phyloP scores from a whole-genome alignment of 306 rosid genomes.

The Abrus pulchellus region DNA sequence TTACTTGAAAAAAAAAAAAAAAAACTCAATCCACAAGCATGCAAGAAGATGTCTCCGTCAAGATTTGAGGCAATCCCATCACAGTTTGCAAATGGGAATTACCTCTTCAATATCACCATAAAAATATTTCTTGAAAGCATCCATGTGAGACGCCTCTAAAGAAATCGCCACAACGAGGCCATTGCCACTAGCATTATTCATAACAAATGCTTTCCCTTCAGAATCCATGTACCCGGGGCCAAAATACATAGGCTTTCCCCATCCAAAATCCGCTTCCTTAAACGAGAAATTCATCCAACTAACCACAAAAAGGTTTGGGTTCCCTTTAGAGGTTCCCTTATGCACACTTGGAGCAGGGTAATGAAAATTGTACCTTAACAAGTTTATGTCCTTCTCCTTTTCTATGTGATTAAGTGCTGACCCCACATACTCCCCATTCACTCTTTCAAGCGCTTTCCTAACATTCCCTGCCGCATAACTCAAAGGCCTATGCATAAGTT shows the following conservation, averaged over 20 bases:
- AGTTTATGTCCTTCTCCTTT: conserved; percentile 25
- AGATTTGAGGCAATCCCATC: not conserved
- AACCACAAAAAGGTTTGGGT: conserved; percentile 46
- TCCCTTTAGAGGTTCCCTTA: conserved; percentile 24
- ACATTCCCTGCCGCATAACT: conserved; percentile 27
- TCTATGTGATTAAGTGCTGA: conserved; percentile 40
- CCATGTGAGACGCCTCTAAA: conserved; percentile 45
- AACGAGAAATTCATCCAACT: conserved; percentile 59
- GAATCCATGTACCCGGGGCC: conserved; percentile 54
- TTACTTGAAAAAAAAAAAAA: too few relatives aligned
- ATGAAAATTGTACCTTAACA: conserved; percentile 46
- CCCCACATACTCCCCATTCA: conserved; percentile 38
- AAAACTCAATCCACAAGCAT: too few relatives aligned
- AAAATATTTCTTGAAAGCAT: conserved; percentile 41
- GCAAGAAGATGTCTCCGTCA: too few relatives aligned
- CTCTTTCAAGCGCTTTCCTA: conserved; percentile 41
- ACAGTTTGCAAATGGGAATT: conserved; percentile 42
- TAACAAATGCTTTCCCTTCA: conserved; percentile 56
- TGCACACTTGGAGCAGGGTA: conserved; percentile 25
- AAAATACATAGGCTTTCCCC: conserved; percentile 47
- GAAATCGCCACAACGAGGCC: conserved; percentile 44
- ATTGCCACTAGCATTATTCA: conserved; percentile 32
- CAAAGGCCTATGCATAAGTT: conserved; percentile 35
- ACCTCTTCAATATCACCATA: conserved; percentile 36
- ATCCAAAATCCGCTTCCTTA: conserved; percentile 50